phyloP scores from a whole-genome alignment of 352 stramenopile genomes.

The Blastocystis hominis region DNA sequence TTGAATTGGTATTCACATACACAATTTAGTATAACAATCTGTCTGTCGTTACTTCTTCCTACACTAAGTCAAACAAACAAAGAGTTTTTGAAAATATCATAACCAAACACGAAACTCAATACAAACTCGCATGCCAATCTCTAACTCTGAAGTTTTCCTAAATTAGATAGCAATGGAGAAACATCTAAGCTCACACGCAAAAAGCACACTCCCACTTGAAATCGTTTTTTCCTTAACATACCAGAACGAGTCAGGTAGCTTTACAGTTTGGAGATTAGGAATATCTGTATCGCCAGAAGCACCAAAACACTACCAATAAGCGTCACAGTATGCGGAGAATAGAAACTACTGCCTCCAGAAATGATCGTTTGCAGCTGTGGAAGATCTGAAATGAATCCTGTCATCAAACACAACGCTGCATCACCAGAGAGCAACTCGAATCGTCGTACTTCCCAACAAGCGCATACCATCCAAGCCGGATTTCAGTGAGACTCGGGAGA shows the following conservation, averaged over 20 bases:
- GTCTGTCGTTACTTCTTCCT: too few species aligned
- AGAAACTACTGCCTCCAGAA: background rate
- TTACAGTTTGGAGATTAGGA: background rate
- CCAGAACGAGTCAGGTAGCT: background rate
- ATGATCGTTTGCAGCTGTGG: background rate
- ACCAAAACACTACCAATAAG: background rate
- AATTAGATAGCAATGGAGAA: too few species aligned
- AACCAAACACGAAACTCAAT: too few species aligned
- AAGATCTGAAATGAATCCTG: background rate
- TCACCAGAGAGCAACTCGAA: background rate
- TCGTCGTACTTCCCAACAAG: background rate
- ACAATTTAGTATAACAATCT: too few species aligned
- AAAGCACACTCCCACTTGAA: background rate
- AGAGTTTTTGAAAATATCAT: too few species aligned
- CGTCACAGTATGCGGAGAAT: background rate
- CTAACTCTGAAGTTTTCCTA: too few species aligned
- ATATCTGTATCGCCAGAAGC: background rate
- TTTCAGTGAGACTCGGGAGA: background rate
- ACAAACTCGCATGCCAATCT: too few species aligned
- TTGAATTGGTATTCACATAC: too few species aligned
- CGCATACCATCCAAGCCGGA: background rate
- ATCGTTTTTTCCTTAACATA: background rate
- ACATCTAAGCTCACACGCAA: too few species aligned
- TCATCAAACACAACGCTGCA: background rate
- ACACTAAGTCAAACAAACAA: too few species aligned